Evolutionary conservation across 139 green algal species (phyloP), one percentile per base, ranked within the genome.

Genomic region (Tetradesmus lagerheimii): DNA sequence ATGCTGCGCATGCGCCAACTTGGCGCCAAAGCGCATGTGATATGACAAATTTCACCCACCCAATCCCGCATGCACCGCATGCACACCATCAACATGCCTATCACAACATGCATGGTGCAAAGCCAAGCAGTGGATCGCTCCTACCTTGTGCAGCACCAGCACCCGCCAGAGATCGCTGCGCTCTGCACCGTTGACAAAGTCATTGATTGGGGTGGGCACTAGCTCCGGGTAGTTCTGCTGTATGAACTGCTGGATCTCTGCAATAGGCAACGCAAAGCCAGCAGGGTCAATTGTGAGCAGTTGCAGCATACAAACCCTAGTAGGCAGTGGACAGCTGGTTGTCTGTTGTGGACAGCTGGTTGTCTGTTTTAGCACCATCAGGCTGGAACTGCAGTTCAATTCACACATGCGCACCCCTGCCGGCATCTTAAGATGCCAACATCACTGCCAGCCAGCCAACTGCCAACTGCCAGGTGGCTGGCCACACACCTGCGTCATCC

Each of bases 131-230:
- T n/a, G n/a, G n/a, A n/a, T n/a, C 29, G 64, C 71, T 25, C 80
- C 0, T 27, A 88, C 83, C 83, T 80, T 62, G 38, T 88, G 83
- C 37, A 88, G 83, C 27, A 88, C 83, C 9, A 88, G 83, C 23
- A 88, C 64, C 25, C 83, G 62, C 83, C 83, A 88, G 14, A 88
- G 83, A 64, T 88, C 83, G 20, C 12, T 80, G 64, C 83, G 83
- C 50, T 88, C 83, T 64, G 83, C 64, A 18, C 38, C 83, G 25
- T 12, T 77, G 15, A 80, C n/a, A 39, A 88, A 80, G 2, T 80
- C 64, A 39, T 88, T 53, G 76, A 50, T 81, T 6, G 83, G 83
- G 1, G 35, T 64, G 27, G 83, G 83, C 62, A 88, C 38, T 27
- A 88, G 83, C 27, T 88, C 83, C n/a, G 83, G 83, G 38, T 88